Conservation (phyloP, 2,329 filamentous ascomycete species). For the Grosmannia huntii region DNA sequence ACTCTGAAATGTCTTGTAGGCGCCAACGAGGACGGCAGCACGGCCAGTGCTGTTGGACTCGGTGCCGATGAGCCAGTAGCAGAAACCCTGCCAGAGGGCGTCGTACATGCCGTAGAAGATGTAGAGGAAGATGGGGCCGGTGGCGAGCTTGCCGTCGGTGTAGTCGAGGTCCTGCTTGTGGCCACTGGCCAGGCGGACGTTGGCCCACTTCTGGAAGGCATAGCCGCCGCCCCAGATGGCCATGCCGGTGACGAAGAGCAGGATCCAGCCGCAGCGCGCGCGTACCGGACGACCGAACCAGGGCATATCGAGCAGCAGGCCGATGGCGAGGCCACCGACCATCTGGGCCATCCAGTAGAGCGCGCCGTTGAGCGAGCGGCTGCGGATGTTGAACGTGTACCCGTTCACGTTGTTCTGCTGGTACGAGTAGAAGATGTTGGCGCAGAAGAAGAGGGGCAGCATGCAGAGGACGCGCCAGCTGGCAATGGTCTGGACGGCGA, state of each 20-base stretch:
- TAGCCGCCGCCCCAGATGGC: constrained; percentile 50
- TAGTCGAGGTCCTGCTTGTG: constrained; percentile 26
- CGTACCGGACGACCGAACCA: constrained; percentile 29
- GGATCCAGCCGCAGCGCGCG: constrained; percentile 30
- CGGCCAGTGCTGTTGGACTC: constrained; percentile 27
- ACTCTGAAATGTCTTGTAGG: constrained; percentile 32
- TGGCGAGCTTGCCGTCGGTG: constrained; percentile 4
- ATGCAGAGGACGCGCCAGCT: constrained; percentile 37
- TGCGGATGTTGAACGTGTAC: constrained; percentile 39
- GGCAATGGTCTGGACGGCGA: constrained; percentile 23
- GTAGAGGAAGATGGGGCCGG: constrained; percentile 47
- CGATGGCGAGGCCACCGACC: constrained; percentile 36
- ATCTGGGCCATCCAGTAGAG: constrained; percentile 46
- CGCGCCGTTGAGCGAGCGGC: constrained; percentile 40
- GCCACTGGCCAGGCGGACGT: constrained; percentile 20
- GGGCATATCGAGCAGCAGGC: constrained; percentile 29
- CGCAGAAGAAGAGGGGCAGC: constrained; percentile 70
- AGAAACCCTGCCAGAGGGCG: constrained; percentile 51
- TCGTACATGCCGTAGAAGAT: constrained; percentile 60
- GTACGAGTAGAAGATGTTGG: constrained; percentile 48
- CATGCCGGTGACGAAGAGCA: constrained; percentile 36
- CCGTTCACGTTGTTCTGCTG: constrained; percentile 44
- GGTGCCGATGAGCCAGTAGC: constrained; percentile 47
- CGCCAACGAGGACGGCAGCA: constrained; percentile 30
- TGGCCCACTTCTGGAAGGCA: constrained; percentile 47